Evolutionary conservation across 805 yeast genomes (phyloP).

Genomic region (Hanseniaspora singularis): DNA sequence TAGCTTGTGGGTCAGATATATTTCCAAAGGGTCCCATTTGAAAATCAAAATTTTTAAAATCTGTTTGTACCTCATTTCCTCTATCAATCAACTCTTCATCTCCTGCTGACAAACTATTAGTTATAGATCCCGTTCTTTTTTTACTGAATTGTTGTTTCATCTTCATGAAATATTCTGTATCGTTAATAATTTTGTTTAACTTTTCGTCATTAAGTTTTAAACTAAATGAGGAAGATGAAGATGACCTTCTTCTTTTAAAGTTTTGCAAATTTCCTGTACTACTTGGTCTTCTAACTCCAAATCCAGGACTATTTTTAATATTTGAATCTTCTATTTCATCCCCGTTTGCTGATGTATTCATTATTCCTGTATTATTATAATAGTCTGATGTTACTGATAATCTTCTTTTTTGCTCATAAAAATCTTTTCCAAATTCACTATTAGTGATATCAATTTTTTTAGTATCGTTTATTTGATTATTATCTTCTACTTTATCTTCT

Average conservation of each 20-base stretch:
- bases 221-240: slow-evolving; percentile 10
- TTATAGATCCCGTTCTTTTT: slow-evolving; percentile 2
- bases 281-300: slow-evolving; percentile 14
- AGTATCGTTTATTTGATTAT: slow-evolving; percentile 5
- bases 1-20: slow-evolving; percentile 66
- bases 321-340: not conserved
- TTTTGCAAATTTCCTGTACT: slow-evolving; percentile 12
- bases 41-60: slow-evolving; percentile 17
- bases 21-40: slow-evolving; percentile 78
- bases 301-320: slow-evolving; percentile 6
- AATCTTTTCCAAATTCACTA: slow-evolving; percentile 17
- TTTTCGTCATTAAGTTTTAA: slow-evolving; percentile 28
- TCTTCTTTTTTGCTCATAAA: slow-evolving; percentile 34
- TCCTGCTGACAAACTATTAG: not conserved
- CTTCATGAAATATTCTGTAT: slow-evolving; percentile 7
- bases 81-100: not conserved
- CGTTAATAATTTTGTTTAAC: slow-evolving; percentile 26
- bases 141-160: slow-evolving; percentile 5
- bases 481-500: slow-evolving; percentile 15
- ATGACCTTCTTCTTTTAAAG: slow-evolving; percentile 4
- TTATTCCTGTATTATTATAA: slow-evolving; percentile 14
- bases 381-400: slow-evolving; percentile 29
- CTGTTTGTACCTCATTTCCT: not conserved
- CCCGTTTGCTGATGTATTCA: not conserved
- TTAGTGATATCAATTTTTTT: slow-evolving; percentile 13